Conservation (phyloP, 164 flowering plant species). For the Chimonanthus praecox region DNA sequence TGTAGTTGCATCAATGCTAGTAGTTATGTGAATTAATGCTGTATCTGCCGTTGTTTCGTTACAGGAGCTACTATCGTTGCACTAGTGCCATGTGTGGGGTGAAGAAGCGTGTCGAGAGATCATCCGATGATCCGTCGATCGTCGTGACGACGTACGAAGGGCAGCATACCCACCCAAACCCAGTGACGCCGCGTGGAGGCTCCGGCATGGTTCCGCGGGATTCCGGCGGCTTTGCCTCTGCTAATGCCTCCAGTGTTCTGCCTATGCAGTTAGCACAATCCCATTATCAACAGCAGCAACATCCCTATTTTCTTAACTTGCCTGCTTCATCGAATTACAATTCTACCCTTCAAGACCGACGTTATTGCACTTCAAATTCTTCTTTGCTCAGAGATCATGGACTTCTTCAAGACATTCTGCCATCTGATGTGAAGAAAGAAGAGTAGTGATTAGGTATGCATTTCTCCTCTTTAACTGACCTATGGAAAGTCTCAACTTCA, state of each 20-base stretch:
- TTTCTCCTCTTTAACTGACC: slow-evolving; percentile 14
- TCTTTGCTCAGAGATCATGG: slow-evolving; percentile 53
- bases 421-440: slow-evolving; percentile 41
- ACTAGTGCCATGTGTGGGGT: slow-evolving; percentile 72
- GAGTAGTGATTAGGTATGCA: slow-evolving; percentile 22
- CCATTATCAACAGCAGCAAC: slow-evolving; percentile 22
- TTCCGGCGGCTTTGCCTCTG: slow-evolving; percentile 5
- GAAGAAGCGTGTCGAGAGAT: slow-evolving; percentile 89
- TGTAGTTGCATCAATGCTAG: not conserved
- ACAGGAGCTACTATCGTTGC: slow-evolving; percentile 94
- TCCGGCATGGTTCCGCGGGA: slow-evolving; percentile 7
- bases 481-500: slow-evolving; percentile 4
- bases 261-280: slow-evolving; percentile 14
- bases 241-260: not conserved
- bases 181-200: slow-evolving; percentile 50
- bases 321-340: slow-evolving; percentile 20
- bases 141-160: slow-evolving; percentile 94
- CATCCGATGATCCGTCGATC: slow-evolving; percentile 57
- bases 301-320: slow-evolving; percentile 23
- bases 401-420: slow-evolving; percentile 70
- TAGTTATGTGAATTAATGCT: not conserved
- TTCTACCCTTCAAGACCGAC: slow-evolving; percentile 18
- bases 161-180: slow-evolving; percentile 67
- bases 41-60: not conserved
- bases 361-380: slow-evolving; percentile 17